These are phyloP conservation scores for Phalaenopsis aphrodite DNA, from an alignment of 106 monocot species.

Conservation along the genomic window DNA sequence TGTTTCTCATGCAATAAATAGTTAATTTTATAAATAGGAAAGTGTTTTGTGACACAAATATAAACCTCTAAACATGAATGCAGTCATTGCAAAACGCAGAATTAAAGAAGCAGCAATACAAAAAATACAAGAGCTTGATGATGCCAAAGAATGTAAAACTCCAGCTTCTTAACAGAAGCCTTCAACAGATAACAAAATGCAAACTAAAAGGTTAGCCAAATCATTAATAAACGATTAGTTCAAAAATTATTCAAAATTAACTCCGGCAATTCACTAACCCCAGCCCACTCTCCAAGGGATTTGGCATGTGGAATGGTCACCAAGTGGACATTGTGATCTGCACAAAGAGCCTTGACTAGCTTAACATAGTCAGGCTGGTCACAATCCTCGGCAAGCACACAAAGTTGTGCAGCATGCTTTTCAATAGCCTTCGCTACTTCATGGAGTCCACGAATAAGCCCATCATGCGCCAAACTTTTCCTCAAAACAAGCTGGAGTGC, in stretches of 20 bases:
- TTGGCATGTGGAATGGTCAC: constrained; percentile 10
- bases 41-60: neutral
- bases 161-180: too few relatives aligned
- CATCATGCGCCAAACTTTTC: constrained; percentile 59
- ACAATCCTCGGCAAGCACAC: constrained; percentile 74
- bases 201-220: too few relatives aligned
- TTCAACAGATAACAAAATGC: too few relatives aligned
- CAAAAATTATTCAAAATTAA: neutral
- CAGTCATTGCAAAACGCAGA: too few relatives aligned
- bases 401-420: constrained; percentile 64
- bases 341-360: constrained; percentile 14
- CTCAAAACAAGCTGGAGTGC: constrained; percentile 63
- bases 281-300: constrained; percentile 16
- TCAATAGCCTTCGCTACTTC: constrained; percentile 62
- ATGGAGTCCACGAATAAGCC: constrained; percentile 53
- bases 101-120: too few relatives aligned
- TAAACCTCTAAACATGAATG: too few relatives aligned
- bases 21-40: neutral
- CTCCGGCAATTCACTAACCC: constrained; percentile 38
- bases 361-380: constrained; percentile 71
- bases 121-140: too few relatives aligned
- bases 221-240: too few relatives aligned
- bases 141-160: too few relatives aligned
- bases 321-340: constrained; percentile 16
- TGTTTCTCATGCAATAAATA: too few relatives aligned